Conservation (phyloP, 192 early-diverging fungal genomes). For the Allomyces javanicus region DNA sequence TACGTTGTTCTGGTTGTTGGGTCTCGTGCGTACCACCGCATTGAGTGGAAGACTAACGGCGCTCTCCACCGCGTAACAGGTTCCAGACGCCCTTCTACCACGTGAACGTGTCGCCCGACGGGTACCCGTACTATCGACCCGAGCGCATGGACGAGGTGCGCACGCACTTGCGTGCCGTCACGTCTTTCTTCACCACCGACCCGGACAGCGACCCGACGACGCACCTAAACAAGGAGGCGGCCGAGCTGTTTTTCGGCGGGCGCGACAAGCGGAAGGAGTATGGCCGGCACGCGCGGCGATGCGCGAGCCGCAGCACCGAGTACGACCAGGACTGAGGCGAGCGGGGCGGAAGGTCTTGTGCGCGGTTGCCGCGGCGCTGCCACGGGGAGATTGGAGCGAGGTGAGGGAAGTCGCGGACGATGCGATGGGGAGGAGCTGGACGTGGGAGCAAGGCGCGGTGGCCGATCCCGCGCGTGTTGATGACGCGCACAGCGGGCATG, state of each 20-base stretch:
- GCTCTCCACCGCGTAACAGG: constrained; percentile 1
- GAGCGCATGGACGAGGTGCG: constrained; percentile 33
- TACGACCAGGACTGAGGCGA: background rate
- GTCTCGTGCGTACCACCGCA: no score
- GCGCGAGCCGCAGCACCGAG: constrained; percentile 9
- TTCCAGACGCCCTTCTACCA: constrained; percentile 39
- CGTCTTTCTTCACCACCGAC: constrained; percentile 17
- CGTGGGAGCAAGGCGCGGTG: no score
- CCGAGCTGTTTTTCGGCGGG: constrained; percentile 17
- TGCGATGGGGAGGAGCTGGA: no score
- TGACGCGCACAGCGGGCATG: no score
- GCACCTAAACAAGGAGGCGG: constrained; percentile 21
- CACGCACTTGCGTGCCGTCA: constrained; percentile 25
- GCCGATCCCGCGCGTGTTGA: no score
- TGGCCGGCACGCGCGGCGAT: constrained; percentile 20
- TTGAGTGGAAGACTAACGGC: no score
- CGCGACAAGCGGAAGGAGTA: constrained; percentile 17
- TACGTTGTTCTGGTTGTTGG: no score
- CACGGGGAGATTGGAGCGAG: no score
- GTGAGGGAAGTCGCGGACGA: no score
- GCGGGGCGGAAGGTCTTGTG: no score
- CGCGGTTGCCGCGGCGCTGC: no score
- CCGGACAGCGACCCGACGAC: constrained; percentile 17
- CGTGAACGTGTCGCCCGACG: constrained; percentile 32
- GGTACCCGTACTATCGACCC: constrained; percentile 30